Conservation (phyloP, 2,329 filamentous ascomycete genomes). For the Canariomyces notabilis region DNA sequence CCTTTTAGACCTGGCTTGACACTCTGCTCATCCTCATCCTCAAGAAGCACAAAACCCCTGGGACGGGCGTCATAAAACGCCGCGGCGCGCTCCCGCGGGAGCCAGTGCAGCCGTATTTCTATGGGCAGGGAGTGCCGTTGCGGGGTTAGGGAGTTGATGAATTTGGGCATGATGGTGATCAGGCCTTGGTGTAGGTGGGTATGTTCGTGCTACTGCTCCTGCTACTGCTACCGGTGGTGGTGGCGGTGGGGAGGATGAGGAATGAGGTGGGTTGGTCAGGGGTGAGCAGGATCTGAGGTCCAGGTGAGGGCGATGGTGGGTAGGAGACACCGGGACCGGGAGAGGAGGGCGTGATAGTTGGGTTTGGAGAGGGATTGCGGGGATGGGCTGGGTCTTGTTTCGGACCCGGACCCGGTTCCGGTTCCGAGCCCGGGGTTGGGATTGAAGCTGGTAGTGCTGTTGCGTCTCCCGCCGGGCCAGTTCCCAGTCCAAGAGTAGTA, state of each 20-base stretch:
- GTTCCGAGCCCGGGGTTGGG: neutral
- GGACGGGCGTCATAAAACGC: constrained; percentile 6
- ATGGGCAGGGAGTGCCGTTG: neutral
- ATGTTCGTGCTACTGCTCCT: neutral
- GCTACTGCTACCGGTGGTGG: no score
- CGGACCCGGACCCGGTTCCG: neutral
- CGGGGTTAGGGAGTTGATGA: neutral
- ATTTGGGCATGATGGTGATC: constrained; percentile 7
- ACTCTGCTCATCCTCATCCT: neutral
- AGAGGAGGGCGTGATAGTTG: neutral
- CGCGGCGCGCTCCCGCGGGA: neutral
- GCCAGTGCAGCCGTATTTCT: constrained; percentile 11
- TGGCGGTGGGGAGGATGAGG: constrained; percentile 1
- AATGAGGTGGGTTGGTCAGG: neutral
- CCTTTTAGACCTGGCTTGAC: no score
- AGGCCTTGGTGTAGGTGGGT: constrained; percentile 2
- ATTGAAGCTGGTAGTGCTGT: neutral
- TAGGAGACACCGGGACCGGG: neutral
- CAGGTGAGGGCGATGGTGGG: no score
- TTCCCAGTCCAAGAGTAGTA: no score
- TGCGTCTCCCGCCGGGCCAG: no score
- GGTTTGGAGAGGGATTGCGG: neutral
- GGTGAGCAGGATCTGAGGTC: neutral
- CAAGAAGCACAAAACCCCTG: neutral
- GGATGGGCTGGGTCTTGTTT: neutral